Evolutionary conservation across 148 eudicot genomes (phyloP).

Genomic region (Chenopodium formosanum): DNA sequence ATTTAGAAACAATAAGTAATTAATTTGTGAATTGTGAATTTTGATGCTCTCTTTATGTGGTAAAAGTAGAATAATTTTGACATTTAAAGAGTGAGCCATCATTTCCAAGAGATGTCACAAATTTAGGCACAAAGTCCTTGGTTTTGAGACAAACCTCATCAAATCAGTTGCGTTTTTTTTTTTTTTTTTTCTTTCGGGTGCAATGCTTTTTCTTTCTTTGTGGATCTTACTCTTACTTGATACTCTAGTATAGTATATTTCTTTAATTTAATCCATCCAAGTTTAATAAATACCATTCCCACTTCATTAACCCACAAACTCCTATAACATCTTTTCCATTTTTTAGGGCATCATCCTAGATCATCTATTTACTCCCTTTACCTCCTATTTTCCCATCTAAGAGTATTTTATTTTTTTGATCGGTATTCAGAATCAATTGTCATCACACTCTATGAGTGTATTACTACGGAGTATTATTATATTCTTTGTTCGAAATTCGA

Average conservation of each 20-base stretch:
- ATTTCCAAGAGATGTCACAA: conserved; percentile 12
- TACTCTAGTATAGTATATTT: not conserved
- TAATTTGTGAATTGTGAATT: not conserved
- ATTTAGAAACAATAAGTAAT: not conserved
- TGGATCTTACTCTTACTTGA: not conserved
- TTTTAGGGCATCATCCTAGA: not conserved
- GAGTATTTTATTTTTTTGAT: too few species aligned
- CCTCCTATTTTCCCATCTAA: too few species aligned
- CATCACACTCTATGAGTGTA: too few species aligned
- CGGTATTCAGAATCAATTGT: too few species aligned
- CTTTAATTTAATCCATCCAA: conserved; percentile 11
- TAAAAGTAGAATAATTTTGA: not conserved
- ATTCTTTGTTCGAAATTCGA: too few species aligned
- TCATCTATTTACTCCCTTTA: not conserved
- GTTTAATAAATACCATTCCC: not conserved
- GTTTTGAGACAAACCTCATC: not conserved
- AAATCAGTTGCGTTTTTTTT: too few species aligned
- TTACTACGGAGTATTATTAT: too few species aligned
- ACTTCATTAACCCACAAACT: not conserved
- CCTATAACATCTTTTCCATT: not conserved
- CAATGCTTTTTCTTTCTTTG: not conserved
- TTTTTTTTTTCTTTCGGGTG: not conserved
- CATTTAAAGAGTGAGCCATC: not conserved
- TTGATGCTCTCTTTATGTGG: not conserved
- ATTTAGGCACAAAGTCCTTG: not conserved